Base-by-base conservation (phyloP, 345 rosid genomes). In the Eucalyptus camaldulensis region DNA sequence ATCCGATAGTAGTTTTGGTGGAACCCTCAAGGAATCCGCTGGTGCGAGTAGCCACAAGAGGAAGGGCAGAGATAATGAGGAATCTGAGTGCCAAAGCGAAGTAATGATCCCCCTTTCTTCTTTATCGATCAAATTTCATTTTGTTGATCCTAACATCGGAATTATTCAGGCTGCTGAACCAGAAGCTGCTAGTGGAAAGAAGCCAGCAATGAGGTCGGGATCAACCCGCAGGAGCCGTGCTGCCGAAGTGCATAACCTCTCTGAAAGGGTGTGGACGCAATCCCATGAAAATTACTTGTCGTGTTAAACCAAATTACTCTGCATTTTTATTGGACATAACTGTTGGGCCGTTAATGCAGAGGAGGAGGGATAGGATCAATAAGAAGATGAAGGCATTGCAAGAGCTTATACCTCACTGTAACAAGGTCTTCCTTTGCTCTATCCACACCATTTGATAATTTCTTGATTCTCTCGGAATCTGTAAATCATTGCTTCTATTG, bases 351-450 rank as follows among this genome's bases (percentile, higher is more conserved):
- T 69, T 65, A 86, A 51, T 86, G 89, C 93, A 97, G 99, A 94
- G 95, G 92, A 94, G 99, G 51, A 93, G 99, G 88, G 98, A 97
- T 90, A 92, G 97, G 92, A 97, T 97, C 91, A 97, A 97, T 89
- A 96, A 97, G 93, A 96, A 95, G 93, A 96, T 97, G 98, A 95
- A 88, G 89, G 94, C 96, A 29, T 92, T 97, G 91, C 98, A 97
- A 91, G 99, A 97, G 90, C 96, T 96, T 49, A 96, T 97, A 92
- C 98, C 99, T 86, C 95, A 96, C 88, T 95, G 98, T 93, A 96
- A 93, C 91, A 97, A 96, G 98, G 99, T 97, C 51, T 89, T 86
- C 87, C n/a, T 86, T 65, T 54, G 54, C 27, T 40, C 43, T 58
- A 5, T 53, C 54, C 56, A 9, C 43, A 76, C 14, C 9, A 37